Base-by-base conservation (phyloP, 116 monocot species). In the Posidonia oceanica region DNA sequence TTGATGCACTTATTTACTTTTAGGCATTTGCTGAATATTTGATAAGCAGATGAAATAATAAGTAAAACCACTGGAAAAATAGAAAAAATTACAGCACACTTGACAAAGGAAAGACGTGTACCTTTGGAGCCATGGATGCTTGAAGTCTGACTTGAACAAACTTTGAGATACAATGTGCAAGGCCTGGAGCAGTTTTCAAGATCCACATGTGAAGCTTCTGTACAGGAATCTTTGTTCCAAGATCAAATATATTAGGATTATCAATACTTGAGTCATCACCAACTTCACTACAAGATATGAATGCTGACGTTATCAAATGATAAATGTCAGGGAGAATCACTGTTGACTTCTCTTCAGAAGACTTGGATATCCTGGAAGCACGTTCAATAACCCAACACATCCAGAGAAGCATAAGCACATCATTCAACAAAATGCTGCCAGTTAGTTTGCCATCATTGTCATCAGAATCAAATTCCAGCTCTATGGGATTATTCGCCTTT, bases 311-410 rank as follows among this genome's bases (percentile, higher is more conserved):
- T 22, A 93, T 61, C 67, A 98, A 81, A 80, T 82, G 82, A 22
- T 39, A 72, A 68, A 93, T 54, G 53, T 93, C 93, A 12, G 93
- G 98, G 17, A 98, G 79, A 23, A 77, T 60, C 37, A 85, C 54
- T 51, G 37, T 68, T 15, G 53, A 70, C 16, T 71, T 64, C 59
- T 61, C 79, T 39, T 72, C 69, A 36, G 15, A 63, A 29, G 21
- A 44, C 56, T 21, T 83, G 14, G 52, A 10, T 16, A 73, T 65
- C 75, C 75, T 75, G 38, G 77, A 68, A 68, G 65, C 38, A 15
- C 67, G 76, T 40, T 64, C 78, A 80, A 98, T 77, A 38, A 82
- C n/a, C 93, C 90, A 98, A 54, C 93, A 98, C 61, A 87, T 72
- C 87, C 75, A 84, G 18, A 93, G 77, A 71, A 98, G 54, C 85